A percentile compares a stretch with the other conserved stretches of the same genome.
Evolutionary conservation across 2,329 filamentous ascomycete species (phyloP).

Genomic region (Apiospora sp.): DNA sequence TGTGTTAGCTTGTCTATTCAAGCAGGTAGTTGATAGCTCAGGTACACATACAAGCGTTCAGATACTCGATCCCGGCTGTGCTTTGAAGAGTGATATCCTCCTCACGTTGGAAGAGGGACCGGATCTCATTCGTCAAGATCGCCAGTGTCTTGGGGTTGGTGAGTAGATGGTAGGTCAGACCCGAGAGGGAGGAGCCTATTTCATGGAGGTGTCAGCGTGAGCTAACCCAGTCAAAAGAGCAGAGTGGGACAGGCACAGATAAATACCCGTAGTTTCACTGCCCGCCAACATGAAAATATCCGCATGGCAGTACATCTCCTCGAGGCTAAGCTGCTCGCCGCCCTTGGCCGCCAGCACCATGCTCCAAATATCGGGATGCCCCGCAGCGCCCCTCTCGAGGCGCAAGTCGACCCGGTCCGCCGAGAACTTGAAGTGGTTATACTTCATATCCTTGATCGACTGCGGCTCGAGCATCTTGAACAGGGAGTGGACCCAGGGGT

Average conservation of each 20-base stretch:
- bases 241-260: not conserved
- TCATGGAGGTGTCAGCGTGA: not conserved
- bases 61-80: slow-evolving; percentile 33
- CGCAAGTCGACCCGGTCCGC: slow-evolving; percentile 16
- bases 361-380: not conserved
- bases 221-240: not conserved
- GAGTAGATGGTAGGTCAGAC: slow-evolving; percentile 50
- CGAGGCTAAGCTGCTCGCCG: slow-evolving; percentile 26
- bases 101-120: slow-evolving; percentile 32
- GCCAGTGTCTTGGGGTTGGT: slow-evolving; percentile 37
- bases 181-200: slow-evolving; percentile 50
- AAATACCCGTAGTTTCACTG: slow-evolving; percentile 25
- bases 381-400: not conserved
- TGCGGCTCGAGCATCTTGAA: slow-evolving; percentile 34
- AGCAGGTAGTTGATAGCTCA: not conserved
- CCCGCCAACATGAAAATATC: slow-evolving; percentile 32
- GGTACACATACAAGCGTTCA: slow-evolving; percentile 34
- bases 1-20: not conserved
- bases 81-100: slow-evolving; percentile 40
- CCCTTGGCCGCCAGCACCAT: slow-evolving; percentile 32
- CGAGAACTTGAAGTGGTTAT: slow-evolving; percentile 4
- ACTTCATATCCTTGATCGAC: slow-evolving; percentile 22
- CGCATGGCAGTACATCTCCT: slow-evolving; percentile 32
- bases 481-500: slow-evolving; percentile 30
- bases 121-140: slow-evolving; percentile 37